A percentile compares a stretch with the other conserved stretches of the same genome.
phyloP scores from a whole-genome alignment of 73 alveolate genomes.

The Paramecium pentaurelia region DNA sequence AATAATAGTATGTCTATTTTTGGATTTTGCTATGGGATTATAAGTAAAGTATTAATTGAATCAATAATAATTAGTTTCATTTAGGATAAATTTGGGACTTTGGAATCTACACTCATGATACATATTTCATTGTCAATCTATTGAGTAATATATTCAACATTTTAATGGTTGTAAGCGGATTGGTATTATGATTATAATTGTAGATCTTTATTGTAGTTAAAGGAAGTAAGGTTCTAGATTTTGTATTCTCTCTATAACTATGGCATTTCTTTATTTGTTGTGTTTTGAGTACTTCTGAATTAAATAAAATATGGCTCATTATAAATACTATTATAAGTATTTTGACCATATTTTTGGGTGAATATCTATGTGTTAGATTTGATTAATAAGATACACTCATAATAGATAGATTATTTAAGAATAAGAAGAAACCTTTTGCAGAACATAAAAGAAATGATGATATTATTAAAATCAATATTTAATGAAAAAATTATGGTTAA shows the following conservation, averaged over 20 bases:
- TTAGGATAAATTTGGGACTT: constrained; percentile 24
- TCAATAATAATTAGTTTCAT: background rate
- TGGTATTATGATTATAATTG: background rate
- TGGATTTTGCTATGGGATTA: constrained; percentile 26
- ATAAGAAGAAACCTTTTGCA: background rate
- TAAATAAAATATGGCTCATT: background rate
- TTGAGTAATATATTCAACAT: background rate
- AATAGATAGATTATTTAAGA: constrained; percentile 1
- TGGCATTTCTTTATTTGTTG: background rate
- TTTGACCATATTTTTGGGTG: constrained; percentile 4
- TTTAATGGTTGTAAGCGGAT: background rate
- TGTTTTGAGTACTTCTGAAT: background rate
- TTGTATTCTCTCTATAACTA: background rate
- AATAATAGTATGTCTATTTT: background rate
- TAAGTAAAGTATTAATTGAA: background rate
- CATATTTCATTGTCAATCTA: background rate
- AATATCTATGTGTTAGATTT: background rate
- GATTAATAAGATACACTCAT: constrained; percentile 7
- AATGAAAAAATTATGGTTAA: constrained; percentile 8
- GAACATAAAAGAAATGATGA: constrained; percentile 38
- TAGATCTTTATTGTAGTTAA: background rate
- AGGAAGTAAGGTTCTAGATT: constrained; percentile 33
- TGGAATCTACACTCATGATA: background rate
- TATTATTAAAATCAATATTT: background rate
- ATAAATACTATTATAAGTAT: background rate